A percentile compares a stretch with the other conserved stretches of the same genome.
Evolutionary conservation across 768 basidiomycete genomes (phyloP).

Genomic region (Asterophora parasitica): DNA sequence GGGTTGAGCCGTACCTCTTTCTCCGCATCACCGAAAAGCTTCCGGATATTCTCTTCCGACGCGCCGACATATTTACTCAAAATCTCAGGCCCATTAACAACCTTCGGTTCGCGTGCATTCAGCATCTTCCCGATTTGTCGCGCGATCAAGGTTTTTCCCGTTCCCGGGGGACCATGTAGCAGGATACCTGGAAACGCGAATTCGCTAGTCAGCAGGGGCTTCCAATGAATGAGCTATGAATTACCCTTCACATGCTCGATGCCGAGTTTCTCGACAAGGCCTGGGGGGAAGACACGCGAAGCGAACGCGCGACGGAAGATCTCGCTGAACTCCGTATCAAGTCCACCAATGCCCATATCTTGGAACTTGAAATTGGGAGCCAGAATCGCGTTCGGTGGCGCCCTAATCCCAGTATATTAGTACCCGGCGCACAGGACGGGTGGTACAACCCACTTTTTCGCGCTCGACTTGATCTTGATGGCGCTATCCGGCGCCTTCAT

Average conservation of each 20-base stretch:
- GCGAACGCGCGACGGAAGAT: constrained; percentile 99
- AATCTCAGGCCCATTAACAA: constrained; percentile 98
- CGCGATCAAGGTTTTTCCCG: constrained; percentile 97
- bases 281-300: constrained; percentile 96
- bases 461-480: constrained; percentile 89
- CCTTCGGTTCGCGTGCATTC: constrained; percentile 95
- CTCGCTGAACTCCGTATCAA: constrained; percentile 90
- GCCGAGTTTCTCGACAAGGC: constrained; percentile 93
- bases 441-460: constrained; percentile 65
- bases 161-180: constrained; percentile 94
- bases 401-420: constrained; percentile 35
- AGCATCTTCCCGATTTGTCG: constrained; percentile 99
- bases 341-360: constrained; percentile 99
- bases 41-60: constrained; percentile 96
- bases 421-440: not conserved
- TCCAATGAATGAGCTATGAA: constrained; percentile 7
- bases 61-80: constrained; percentile 96
- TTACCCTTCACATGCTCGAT: constrained; percentile 97
- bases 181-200: constrained; percentile 63
- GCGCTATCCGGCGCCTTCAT: constrained; percentile 75
- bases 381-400: constrained; percentile 90
- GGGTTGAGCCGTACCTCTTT: constrained; percentile 60
- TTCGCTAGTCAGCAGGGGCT: too few species aligned
- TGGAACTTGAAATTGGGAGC: constrained; percentile 99
- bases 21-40: constrained; percentile 97